These are phyloP conservation scores for Solanum acaule DNA, from an alignment of 257 asterid genomes.

Conservation along the genomic window DNA sequence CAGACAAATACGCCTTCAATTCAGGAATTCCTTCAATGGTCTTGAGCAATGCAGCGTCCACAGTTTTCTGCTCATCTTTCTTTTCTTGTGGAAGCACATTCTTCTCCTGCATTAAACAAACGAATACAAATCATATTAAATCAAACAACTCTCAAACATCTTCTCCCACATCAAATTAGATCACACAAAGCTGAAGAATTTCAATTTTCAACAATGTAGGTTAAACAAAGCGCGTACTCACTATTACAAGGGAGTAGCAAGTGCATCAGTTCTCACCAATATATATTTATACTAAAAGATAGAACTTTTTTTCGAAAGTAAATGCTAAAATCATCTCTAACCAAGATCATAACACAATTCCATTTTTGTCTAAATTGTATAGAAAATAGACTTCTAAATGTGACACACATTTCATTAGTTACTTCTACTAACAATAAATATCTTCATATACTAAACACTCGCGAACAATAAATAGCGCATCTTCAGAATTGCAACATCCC, in stretches of 20 bases:
- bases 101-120: constrained; percentile 17
- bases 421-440: not conserved
- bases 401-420: not conserved
- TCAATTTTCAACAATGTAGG: not conserved
- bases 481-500: not conserved
- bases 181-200: not conserved
- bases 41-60: constrained; percentile 14
- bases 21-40: constrained; percentile 19
- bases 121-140: not conserved
- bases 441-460: not conserved
- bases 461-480: not conserved
- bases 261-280: not conserved
- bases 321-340: not conserved
- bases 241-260: not conserved
- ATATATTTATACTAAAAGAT: not conserved
- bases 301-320: not conserved
- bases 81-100: constrained; percentile 15
- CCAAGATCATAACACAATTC: not conserved
- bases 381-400: not conserved
- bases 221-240: not conserved
- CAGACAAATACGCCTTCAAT: constrained; percentile 24
- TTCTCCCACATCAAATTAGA: not conserved
- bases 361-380: not conserved
- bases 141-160: not conserved
- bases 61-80: constrained; percentile 29